phyloP scores from a whole-genome alignment of 1,139 yeast genomes.

The Kodamaea plutei region DNA sequence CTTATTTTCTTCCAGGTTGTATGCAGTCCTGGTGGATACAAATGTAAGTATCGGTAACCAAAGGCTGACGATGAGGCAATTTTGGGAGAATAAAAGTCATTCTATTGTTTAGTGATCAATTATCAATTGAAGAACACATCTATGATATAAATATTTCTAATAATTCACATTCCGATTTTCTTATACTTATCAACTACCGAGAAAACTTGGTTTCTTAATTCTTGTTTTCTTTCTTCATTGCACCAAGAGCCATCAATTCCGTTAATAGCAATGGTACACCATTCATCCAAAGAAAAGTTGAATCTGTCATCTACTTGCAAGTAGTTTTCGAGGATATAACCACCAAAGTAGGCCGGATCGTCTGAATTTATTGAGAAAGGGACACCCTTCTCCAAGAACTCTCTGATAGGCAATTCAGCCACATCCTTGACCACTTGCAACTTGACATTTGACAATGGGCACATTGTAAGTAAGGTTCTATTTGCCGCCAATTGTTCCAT shows the following conservation, averaged over 20 bases:
- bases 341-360: constrained; percentile 86
- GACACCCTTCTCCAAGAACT: constrained; percentile 57
- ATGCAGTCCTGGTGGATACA: no score
- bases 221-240: constrained; percentile 45
- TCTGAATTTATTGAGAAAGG: constrained; percentile 76
- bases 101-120: no score
- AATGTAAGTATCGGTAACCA: constrained; percentile 1
- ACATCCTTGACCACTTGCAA: constrained; percentile 69
- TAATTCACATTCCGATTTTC: no score
- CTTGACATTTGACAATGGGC: constrained; percentile 74
- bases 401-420: constrained; percentile 57
- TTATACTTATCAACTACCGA: constrained; percentile 43
- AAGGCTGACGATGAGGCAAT: no score
- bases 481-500: constrained; percentile 52
- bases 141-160: no score
- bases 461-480: constrained; percentile 58
- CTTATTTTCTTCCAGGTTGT: no score
- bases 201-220: constrained; percentile 41
- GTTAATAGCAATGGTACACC: constrained; percentile 56
- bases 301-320: constrained; percentile 60
- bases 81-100: no score
- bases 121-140: no score
- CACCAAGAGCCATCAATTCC: constrained; percentile 74
- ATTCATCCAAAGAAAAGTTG: constrained; percentile 51
- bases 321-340: constrained; percentile 74